Conservation (phyloP, 2,329 filamentous ascomycete species). For the Penicillium sp. region DNA sequence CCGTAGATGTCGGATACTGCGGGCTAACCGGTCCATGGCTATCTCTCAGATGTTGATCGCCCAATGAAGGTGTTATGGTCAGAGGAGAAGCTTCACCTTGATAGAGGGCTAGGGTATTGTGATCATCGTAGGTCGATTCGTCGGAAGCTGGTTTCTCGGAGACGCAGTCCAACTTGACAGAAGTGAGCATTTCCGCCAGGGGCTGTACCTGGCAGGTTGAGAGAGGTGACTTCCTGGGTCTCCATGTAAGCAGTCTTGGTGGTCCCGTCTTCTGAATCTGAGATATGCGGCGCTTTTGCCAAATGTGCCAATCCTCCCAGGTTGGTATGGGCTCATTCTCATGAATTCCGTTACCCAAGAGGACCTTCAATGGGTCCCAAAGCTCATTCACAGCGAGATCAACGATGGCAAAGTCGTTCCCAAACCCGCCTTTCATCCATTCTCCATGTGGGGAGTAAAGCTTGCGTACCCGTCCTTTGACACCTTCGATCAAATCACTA, state of each 20-base stretch:
- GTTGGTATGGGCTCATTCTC: neutral
- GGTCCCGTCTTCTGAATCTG: neutral
- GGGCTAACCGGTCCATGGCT: too few relatives aligned
- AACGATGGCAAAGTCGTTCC: neutral
- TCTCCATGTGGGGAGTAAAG: neutral
- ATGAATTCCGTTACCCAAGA: neutral
- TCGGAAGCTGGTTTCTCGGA: too few relatives aligned
- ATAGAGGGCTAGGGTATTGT: too few relatives aligned
- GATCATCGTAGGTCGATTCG: too few relatives aligned
- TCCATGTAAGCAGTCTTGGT: neutral
- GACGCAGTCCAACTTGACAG: too few relatives aligned
- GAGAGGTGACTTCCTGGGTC: neutral
- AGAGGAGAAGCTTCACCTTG: too few relatives aligned
- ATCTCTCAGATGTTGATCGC: too few relatives aligned
- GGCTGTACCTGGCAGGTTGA: too few relatives aligned
- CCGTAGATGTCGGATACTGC: too few relatives aligned
- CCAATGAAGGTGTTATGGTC: too few relatives aligned
- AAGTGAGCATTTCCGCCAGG: too few relatives aligned
- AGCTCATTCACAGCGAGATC: neutral
- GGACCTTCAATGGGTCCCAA: neutral
- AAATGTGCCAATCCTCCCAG: neutral
- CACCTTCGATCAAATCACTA: neutral
- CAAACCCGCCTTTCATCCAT: neutral
- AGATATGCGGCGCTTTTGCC: neutral
- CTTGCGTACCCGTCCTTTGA: neutral